Evolutionary conservation across 306 rosid species (phyloP).

Genomic region (Sophora flavescens): DNA sequence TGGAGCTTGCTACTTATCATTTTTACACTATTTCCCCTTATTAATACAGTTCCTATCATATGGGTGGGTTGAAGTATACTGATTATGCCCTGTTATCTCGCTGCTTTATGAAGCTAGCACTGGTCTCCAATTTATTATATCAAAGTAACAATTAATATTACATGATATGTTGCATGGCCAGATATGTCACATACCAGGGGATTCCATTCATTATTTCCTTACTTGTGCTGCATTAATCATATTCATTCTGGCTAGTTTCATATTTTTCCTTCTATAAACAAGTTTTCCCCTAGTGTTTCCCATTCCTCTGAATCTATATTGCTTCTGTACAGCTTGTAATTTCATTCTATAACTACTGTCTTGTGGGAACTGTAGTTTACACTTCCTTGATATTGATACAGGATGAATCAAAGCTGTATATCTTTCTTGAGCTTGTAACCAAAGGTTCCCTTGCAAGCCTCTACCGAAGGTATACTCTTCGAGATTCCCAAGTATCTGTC

Average conservation of each 20-base stretch:
- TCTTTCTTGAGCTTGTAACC: conserved; percentile 90
- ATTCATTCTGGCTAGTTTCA: not conserved
- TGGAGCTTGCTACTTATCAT: too few species aligned
- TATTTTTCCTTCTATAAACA: not conserved
- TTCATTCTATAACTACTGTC: not conserved
- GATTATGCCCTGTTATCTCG: too few species aligned
- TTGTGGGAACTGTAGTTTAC: not conserved
- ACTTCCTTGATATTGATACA: conserved; percentile 54
- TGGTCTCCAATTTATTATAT: too few species aligned
- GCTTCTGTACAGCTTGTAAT: not conserved
- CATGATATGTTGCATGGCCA: not conserved
- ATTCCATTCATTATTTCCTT: not conserved
- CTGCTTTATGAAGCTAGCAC: too few species aligned
- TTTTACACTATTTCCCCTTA: too few species aligned
- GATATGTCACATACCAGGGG: too few species aligned
- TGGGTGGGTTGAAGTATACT: too few species aligned
- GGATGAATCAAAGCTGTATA: conserved; percentile 84
- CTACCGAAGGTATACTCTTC: conserved; percentile 66
- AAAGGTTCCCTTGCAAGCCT: conserved; percentile 86
- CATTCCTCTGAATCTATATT: not conserved
- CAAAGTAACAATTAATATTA: too few species aligned
- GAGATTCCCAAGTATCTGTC: conserved; percentile 84
- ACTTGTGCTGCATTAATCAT: conserved; percentile 2
- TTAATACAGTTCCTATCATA: too few species aligned
- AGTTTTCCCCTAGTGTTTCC: not conserved